Evolutionary conservation across 345 rosid genomes (phyloP).

Genomic region (Laguncularia racemosa): DNA sequence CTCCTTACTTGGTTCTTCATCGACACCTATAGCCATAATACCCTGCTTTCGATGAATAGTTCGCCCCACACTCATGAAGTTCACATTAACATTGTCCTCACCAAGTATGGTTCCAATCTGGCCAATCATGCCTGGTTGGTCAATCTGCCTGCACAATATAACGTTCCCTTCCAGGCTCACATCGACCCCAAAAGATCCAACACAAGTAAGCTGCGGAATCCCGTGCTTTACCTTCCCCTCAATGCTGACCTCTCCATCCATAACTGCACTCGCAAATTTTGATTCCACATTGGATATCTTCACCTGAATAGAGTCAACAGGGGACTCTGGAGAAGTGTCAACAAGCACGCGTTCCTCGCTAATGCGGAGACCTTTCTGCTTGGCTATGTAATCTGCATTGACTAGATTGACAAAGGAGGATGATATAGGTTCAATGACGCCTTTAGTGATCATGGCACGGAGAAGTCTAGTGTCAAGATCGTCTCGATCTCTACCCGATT

Average conservation of each 20-base stretch:
- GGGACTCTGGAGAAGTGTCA: slow-evolving; percentile 48
- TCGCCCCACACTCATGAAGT: slow-evolving; percentile 87
- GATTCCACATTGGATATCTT: slow-evolving; percentile 54
- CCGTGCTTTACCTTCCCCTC: slow-evolving; percentile 75
- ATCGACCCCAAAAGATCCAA: slow-evolving; percentile 62
- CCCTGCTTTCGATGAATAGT: slow-evolving; percentile 48
- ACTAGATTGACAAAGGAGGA: slow-evolving; percentile 60
- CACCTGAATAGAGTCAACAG: slow-evolving; percentile 57
- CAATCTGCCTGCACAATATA: slow-evolving; percentile 68
- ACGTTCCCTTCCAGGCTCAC: slow-evolving; percentile 81
- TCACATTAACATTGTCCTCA: slow-evolving; percentile 62
- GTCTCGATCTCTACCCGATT: slow-evolving; percentile 52
- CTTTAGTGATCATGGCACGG: slow-evolving; percentile 81
- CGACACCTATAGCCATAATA: slow-evolving; percentile 86
- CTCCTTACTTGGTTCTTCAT: slow-evolving; percentile 61
- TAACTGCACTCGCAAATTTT: slow-evolving; percentile 55
- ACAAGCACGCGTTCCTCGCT: slow-evolving; percentile 56
- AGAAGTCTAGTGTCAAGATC: slow-evolving; percentile 83
- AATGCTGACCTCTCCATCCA: slow-evolving; percentile 55
- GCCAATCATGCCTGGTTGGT: slow-evolving; percentile 89
- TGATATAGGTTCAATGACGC: slow-evolving; percentile 80
- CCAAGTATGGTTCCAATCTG: slow-evolving; percentile 70
- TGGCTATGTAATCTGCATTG: slow-evolving; percentile 83
- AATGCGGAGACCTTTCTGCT: slow-evolving; percentile 68
- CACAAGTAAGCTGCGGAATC: slow-evolving; percentile 46